Percentiles rank a stretch among this genome's conserved stretches.
phyloP scores from a whole-genome alignment of 1,139 yeast species.

The Hyphopichia pseudoburtonii region DNA sequence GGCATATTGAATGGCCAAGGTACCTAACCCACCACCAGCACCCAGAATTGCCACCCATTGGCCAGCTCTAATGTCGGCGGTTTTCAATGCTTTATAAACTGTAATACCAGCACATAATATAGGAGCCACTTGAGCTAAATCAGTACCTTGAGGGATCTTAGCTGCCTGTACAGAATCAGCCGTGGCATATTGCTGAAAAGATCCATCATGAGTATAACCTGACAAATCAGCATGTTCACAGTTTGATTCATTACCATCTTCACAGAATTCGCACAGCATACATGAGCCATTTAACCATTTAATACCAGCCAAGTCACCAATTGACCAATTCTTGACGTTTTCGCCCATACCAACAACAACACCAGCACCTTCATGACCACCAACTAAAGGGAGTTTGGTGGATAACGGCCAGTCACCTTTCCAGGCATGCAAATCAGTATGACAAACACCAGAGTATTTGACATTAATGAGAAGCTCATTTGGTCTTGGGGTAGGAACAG shows the following conservation, averaged over 20 bases:
- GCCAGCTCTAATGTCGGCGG: conserved; percentile 65
- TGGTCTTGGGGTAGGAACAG: conserved; percentile 61
- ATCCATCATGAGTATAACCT: conserved; percentile 80
- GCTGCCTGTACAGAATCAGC: conserved; percentile 48
- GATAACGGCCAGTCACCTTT: conserved; percentile 71
- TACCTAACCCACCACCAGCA: conserved; percentile 85
- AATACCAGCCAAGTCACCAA: conserved; percentile 79
- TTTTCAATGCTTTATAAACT: conserved; percentile 79
- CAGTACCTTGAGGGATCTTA: conserved; percentile 32
- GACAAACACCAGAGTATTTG: conserved; percentile 68
- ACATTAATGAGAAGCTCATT: conserved; percentile 62
- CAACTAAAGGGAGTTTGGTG: conserved; percentile 68
- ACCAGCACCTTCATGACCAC: conserved; percentile 91
- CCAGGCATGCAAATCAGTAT: conserved; percentile 72
- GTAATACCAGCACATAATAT: conserved; percentile 79
- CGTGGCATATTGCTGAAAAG: conserved; percentile 82
- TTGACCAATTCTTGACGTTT: conserved; percentile 64
- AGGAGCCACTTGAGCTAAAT: conserved; percentile 36
- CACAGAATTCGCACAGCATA: conserved; percentile 72
- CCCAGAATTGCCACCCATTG: conserved; percentile 82
- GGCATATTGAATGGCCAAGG: conserved; percentile 79
- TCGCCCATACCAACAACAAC: conserved; percentile 72
- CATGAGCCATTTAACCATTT: conserved; percentile 77
- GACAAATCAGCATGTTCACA: conserved; percentile 69
- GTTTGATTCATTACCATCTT: conserved; percentile 65